Evolutionary conservation across 768 basidiomycete species (phyloP).

Genomic region (Lepiota subincarnata): DNA sequence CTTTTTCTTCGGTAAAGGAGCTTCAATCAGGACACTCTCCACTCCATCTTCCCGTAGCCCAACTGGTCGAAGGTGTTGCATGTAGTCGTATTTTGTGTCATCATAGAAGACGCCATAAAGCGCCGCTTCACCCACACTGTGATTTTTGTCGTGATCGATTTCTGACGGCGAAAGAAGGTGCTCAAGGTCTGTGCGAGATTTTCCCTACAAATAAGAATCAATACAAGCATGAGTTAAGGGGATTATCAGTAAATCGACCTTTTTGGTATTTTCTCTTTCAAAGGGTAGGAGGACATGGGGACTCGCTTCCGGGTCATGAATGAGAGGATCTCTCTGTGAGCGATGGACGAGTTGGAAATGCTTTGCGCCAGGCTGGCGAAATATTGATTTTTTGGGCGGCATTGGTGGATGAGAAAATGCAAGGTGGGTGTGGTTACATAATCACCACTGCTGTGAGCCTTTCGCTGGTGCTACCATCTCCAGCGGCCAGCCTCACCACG

Average conservation of each 20-base stretch:
- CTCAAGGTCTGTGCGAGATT: constrained; percentile 81
- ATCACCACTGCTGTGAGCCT: constrained; percentile 26
- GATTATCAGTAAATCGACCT: constrained; percentile 34
- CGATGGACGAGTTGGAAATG: constrained; percentile 98
- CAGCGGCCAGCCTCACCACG: constrained; percentile 18
- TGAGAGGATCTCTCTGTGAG: constrained; percentile 92
- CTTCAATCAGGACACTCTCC: constrained; percentile 78
- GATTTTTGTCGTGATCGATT: constrained; percentile 35
- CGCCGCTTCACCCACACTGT: constrained; percentile 81
- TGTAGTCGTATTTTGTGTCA: constrained; percentile 96
- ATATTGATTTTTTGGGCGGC: constrained; percentile 76
- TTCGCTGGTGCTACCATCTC: constrained; percentile 24
- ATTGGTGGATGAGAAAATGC: constrained; percentile 36
- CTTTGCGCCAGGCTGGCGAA: constrained; percentile 82
- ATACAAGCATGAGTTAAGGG: constrained; percentile 7
- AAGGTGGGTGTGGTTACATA: constrained; percentile 30
- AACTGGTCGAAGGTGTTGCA: constrained; percentile 87
- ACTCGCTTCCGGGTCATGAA: constrained; percentile 87
- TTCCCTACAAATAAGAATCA: constrained; percentile 47
- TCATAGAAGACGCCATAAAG: constrained; percentile 91
- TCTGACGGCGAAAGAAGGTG: constrained; percentile 44
- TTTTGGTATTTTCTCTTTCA: constrained; percentile 65
- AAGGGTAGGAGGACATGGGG: constrained; percentile 87
- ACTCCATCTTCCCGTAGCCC: constrained; percentile 77
- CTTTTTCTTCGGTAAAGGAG: constrained; percentile 43